These are phyloP conservation scores for Oxyria digyna DNA, from an alignment of 148 eudicot species.

Conservation along the genomic window DNA sequence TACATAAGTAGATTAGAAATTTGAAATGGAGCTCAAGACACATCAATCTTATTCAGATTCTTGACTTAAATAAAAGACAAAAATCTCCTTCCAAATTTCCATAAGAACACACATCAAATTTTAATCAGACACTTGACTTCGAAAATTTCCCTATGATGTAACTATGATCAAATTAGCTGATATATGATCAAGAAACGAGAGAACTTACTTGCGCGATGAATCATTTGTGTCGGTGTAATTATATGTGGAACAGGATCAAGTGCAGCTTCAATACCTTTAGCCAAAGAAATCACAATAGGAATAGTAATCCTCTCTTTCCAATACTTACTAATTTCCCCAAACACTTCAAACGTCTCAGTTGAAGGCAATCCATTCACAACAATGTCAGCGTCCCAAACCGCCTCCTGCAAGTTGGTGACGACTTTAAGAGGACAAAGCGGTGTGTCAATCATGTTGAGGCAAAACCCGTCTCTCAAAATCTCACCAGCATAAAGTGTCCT, in stretches of 20 bases:
- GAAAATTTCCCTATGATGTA: background rate
- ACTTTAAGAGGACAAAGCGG: slow-evolving; percentile 58
- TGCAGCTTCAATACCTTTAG: slow-evolving; percentile 94
- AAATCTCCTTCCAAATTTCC: too few relatives aligned
- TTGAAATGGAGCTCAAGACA: background rate
- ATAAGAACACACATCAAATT: too few relatives aligned
- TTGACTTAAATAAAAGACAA: too few relatives aligned
- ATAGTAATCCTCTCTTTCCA: slow-evolving; percentile 76
- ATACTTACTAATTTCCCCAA: slow-evolving; percentile 68
- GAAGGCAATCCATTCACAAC: slow-evolving; percentile 65
- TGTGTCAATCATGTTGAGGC: slow-evolving; percentile 52
- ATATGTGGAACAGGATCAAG: slow-evolving; percentile 73
- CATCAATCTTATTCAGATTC: background rate
- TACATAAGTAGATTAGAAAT: background rate
- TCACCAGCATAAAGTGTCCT: slow-evolving; percentile 54
- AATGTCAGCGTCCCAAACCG: slow-evolving; percentile 61
- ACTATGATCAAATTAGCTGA: background rate
- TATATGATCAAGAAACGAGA: slow-evolving; percentile 7
- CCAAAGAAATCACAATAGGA: slow-evolving; percentile 67
- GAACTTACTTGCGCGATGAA: slow-evolving; percentile 77
- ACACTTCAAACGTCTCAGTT: slow-evolving; percentile 56
- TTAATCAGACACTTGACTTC: too few relatives aligned
- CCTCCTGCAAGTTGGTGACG: slow-evolving; percentile 59
- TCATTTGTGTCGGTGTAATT: slow-evolving; percentile 89
- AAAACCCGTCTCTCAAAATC: slow-evolving; percentile 52